Conservation (phyloP, 345 rosid genomes). For the Ceriops decandra region DNA sequence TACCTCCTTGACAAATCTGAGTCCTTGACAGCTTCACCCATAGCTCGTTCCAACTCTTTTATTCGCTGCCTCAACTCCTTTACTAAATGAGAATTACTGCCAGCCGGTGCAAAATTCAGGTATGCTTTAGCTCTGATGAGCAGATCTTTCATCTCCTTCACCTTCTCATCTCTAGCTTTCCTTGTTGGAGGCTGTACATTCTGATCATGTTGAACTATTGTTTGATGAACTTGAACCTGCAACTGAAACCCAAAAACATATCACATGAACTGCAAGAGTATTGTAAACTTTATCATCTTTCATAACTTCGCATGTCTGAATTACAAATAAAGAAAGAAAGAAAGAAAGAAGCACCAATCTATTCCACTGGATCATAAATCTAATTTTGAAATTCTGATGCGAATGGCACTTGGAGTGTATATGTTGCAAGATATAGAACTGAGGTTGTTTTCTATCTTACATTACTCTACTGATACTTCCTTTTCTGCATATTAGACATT, state of each 20-base stretch:
- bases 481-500: background rate
- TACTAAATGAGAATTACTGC: slow-evolving; percentile 64
- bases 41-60: slow-evolving; percentile 66
- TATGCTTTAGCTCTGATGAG: slow-evolving; percentile 73
- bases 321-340: background rate
- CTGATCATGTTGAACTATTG: slow-evolving; percentile 28
- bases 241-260: slow-evolving; percentile 23
- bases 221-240: slow-evolving; percentile 37
- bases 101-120: slow-evolving; percentile 56
- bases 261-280: background rate
- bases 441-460: background rate
- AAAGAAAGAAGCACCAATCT: background rate
- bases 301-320: background rate
- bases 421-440: background rate
- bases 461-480: background rate
- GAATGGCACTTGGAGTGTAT: background rate
- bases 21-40: slow-evolving; percentile 59
- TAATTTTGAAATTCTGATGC: background rate
- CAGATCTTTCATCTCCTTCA: slow-evolving; percentile 73
- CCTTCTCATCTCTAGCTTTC: slow-evolving; percentile 48
- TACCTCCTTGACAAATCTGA: slow-evolving; percentile 78
- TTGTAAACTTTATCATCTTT: background rate
- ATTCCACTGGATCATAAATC: background rate
- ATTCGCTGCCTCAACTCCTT: slow-evolving; percentile 65
- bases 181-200: slow-evolving; percentile 12